Evolutionary conservation across 1,284 basidiomycete genomes (phyloP).

Genomic region (Cryptococcus sp.): DNA sequence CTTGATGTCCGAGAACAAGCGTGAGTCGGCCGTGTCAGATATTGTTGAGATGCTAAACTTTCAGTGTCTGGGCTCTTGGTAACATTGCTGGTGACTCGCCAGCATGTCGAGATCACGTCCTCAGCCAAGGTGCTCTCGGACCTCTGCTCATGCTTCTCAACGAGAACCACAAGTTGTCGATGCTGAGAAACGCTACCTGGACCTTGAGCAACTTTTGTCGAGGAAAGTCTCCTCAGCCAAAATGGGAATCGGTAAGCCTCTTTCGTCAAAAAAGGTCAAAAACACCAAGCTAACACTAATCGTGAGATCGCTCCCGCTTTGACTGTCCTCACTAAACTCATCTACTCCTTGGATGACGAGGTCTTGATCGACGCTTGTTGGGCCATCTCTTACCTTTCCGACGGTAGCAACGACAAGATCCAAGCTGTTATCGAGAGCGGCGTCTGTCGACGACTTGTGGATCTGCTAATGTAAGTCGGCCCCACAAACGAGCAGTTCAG

Average conservation of each 20-base stretch:
- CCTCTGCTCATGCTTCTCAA: constrained; percentile 52
- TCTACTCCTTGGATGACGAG: constrained; percentile 98
- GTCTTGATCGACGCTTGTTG: constrained; percentile 99
- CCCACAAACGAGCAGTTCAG: neutral
- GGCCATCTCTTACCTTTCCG: constrained; percentile 99
- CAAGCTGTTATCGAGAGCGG: constrained; percentile 99
- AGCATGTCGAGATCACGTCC: constrained; percentile 81
- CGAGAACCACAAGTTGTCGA: constrained; percentile 83
- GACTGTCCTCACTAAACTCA: constrained; percentile 92
- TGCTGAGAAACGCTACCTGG: constrained; percentile 97
- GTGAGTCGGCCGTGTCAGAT: constrained; percentile 21
- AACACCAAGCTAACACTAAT: constrained; percentile 91
- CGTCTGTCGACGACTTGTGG: constrained; percentile 94
- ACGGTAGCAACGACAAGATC: constrained; percentile 99
- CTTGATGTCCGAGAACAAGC: constrained; percentile 94
- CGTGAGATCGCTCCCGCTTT: constrained; percentile 93
- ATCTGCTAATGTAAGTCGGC: constrained; percentile 70
- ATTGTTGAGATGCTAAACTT: neutral
- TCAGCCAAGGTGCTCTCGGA: constrained; percentile 53
- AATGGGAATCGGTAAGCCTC: constrained; percentile 76
- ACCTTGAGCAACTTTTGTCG: constrained; percentile 97
- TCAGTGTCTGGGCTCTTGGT: constrained; percentile 81
- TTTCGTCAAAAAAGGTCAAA: constrained; percentile 96
- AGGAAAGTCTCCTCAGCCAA: constrained; percentile 91
- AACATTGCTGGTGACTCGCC: constrained; percentile 97